These are phyloP conservation scores for Striga asiatica DNA, from an alignment of 257 asterid species.

Conservation along the genomic window DNA sequence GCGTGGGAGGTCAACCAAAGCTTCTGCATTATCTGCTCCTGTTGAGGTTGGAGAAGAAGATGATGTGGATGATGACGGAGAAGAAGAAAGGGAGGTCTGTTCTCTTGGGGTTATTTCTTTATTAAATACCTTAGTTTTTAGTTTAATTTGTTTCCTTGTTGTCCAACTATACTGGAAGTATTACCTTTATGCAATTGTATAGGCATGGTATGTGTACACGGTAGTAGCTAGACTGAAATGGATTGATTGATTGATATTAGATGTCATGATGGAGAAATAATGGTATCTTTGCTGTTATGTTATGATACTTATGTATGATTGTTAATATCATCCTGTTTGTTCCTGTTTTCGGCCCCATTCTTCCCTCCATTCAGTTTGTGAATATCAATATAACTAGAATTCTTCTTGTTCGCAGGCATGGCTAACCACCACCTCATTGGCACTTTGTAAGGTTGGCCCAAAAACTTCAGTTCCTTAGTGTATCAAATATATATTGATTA, in stretches of 20 bases:
- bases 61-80: conserved; percentile 80
- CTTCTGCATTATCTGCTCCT: conserved; percentile 86
- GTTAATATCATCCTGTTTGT: not conserved
- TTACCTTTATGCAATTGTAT: no score
- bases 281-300: not conserved
- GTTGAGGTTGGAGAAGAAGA: conserved; percentile 69
- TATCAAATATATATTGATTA: no score
- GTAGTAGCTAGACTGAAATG: no score
- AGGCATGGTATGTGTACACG: no score
- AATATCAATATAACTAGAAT: not conserved
- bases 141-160: no score
- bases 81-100: conserved; percentile 95
- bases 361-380: no score
- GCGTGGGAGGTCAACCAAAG: conserved; percentile 92
- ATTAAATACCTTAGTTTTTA: no score
- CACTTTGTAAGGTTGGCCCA: conserved; percentile 74
- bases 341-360: conserved; percentile 5
- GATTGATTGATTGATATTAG: not conserved
- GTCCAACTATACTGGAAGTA: no score
- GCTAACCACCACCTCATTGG: conserved; percentile 70
- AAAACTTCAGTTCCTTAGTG: conserved; percentile 11
- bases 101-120: no score
- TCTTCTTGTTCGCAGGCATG: conserved; percentile 55
- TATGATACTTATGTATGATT: not conserved
- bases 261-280: not conserved